A percentile compares a stretch with the other conserved stretches of the same genome.
Evolutionary conservation across 1,284 basidiomycete genomes (phyloP).

Genomic region (Papiliotrema flavescens): DNA sequence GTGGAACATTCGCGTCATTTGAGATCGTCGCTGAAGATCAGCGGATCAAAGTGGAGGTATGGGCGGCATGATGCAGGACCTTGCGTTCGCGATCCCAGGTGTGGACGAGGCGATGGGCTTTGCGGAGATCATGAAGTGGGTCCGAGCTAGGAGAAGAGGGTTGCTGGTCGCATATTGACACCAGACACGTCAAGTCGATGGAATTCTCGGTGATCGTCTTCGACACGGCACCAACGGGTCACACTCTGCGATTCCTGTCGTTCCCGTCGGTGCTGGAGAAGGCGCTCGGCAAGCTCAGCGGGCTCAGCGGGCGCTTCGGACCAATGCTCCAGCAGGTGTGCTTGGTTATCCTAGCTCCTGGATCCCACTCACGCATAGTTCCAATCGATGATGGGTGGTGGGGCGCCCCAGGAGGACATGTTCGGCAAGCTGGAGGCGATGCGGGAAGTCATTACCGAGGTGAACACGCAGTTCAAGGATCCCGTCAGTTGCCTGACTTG

Average conservation of each 20-base stretch:
- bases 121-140: slow-evolving; percentile 99
- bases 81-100: slow-evolving; percentile 97
- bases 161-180: not conserved
- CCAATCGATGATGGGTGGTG: slow-evolving; percentile 87
- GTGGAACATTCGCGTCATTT: slow-evolving; percentile 29
- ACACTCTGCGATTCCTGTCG: slow-evolving; percentile 95
- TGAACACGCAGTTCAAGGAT: slow-evolving; percentile 99
- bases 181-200: slow-evolving; percentile 99
- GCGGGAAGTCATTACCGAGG: slow-evolving; percentile 95
- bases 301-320: slow-evolving; percentile 86
- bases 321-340: slow-evolving; percentile 90
- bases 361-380: slow-evolving; percentile 56
- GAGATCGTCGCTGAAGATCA: slow-evolving; percentile 61
- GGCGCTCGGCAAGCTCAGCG: slow-evolving; percentile 89
- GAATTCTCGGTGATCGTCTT: slow-evolving; percentile 99
- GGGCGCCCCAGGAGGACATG: slow-evolving; percentile 88
- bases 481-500: slow-evolving; percentile 59
- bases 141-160: slow-evolving; percentile 7
- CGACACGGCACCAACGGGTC: slow-evolving; percentile 97
- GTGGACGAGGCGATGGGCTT: slow-evolving; percentile 99
- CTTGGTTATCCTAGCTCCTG: not conserved
- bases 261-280: slow-evolving; percentile 98
- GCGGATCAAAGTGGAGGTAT: slow-evolving; percentile 65
- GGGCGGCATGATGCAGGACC: slow-evolving; percentile 99
- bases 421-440: slow-evolving; percentile 97